phyloP scores from a whole-genome alignment of 1,284 basidiomycete genomes.

The Malassezia brasiliensis region DNA sequence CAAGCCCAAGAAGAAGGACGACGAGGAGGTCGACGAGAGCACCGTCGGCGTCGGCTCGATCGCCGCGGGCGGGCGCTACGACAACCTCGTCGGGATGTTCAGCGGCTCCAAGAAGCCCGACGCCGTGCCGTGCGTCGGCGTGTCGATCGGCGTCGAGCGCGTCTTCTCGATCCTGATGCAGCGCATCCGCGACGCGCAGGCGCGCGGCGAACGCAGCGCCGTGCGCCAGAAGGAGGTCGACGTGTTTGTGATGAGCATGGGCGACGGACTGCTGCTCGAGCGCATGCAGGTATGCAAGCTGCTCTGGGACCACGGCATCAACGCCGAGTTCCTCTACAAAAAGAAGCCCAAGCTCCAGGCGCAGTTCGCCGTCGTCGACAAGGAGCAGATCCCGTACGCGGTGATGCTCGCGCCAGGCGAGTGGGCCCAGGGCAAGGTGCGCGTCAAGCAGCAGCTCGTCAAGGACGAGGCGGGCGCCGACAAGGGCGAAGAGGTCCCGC shows the following conservation, averaged over 20 bases:
- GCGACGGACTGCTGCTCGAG: constrained; percentile 78
- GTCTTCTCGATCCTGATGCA: constrained; percentile 87
- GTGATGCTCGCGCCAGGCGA: constrained; percentile 82
- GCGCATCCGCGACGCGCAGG: constrained; percentile 63
- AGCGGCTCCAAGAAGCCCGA: constrained; percentile 62
- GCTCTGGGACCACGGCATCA: constrained; percentile 77
- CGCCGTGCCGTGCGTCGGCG: constrained; percentile 79
- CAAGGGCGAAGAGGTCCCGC: constrained; percentile 55
- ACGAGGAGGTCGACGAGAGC: constrained; percentile 80
- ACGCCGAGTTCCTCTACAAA: constrained; percentile 89
- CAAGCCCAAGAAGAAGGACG: constrained; percentile 51
- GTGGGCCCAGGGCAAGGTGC: constrained; percentile 55
- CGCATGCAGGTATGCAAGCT: constrained; percentile 72
- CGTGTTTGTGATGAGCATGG: constrained; percentile 85
- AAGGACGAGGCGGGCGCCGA: constrained; percentile 56
- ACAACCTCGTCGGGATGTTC: constrained; percentile 93
- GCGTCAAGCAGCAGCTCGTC: constrained; percentile 86
- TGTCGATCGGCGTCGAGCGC: constrained; percentile 88
- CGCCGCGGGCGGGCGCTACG: constrained; percentile 91
- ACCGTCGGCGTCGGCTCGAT: constrained; percentile 92
- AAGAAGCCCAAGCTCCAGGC: constrained; percentile 60
- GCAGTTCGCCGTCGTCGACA: constrained; percentile 86
- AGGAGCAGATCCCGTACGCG: constrained; percentile 80
- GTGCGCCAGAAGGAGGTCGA: constrained; percentile 78
- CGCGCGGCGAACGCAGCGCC: constrained; percentile 48